These are phyloP conservation scores for Heterobasidion parviporum DNA, from an alignment of 1,284 basidiomycete species.

Conservation along the genomic window DNA sequence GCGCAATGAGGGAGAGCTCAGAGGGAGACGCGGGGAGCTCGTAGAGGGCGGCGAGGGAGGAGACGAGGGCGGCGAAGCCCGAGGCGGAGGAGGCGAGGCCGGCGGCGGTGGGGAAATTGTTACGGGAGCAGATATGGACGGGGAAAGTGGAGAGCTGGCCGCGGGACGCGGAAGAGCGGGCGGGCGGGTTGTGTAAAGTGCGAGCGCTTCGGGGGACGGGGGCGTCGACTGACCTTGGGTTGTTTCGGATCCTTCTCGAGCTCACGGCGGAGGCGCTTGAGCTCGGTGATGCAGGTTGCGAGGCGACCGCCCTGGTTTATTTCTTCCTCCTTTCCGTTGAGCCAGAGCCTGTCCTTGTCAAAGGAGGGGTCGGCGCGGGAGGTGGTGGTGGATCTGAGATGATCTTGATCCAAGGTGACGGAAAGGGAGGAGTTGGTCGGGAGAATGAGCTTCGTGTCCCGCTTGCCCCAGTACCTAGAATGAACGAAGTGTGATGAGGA, in stretches of 20 bases:
- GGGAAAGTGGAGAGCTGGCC: constrained; percentile 61
- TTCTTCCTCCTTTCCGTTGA: constrained; percentile 87
- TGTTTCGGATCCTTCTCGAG: constrained; percentile 52
- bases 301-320: constrained; percentile 80
- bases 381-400: constrained; percentile 90
- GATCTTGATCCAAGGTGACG: constrained; percentile 94
- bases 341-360: constrained; percentile 78
- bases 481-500: neutral
- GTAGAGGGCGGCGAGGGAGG: constrained; percentile 86
- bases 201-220: neutral
- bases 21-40: constrained; percentile 59
- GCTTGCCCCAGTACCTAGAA: constrained; percentile 94
- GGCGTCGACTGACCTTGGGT: constrained; percentile 48
- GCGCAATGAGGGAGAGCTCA: constrained; percentile 86
- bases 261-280: constrained; percentile 71
- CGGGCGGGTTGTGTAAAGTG: neutral
- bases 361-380: constrained; percentile 81
- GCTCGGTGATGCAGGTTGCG: constrained; percentile 82
- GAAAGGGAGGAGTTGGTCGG: constrained; percentile 98
- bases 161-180: neutral
- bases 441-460: constrained; percentile 90
- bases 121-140: constrained; percentile 88
- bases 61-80: constrained; percentile 92
- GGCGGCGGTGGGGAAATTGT: constrained; percentile 99
- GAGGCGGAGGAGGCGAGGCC: constrained; percentile 97